A percentile compares a stretch with the other conserved stretches of the same genome.
phyloP scores from a whole-genome alignment of 305 asterid species.

The Solanum hybrid region DNA sequence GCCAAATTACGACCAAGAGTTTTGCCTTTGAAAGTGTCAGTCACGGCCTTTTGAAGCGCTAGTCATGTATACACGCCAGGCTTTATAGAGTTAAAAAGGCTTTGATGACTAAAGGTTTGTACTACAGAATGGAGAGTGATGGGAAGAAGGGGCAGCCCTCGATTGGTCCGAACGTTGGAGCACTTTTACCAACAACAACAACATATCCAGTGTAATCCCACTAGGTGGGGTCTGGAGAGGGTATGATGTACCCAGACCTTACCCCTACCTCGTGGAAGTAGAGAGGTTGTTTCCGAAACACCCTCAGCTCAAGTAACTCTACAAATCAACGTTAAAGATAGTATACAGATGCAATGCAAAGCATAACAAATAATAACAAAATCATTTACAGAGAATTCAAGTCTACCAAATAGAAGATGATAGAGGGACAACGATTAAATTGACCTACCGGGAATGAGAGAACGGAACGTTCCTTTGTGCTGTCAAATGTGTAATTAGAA shows the following conservation, averaged over 20 bases:
- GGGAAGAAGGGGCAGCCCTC: background rate
- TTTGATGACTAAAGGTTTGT: background rate
- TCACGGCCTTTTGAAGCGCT: background rate
- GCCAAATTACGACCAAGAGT: background rate
- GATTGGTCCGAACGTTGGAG: background rate
- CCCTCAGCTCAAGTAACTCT: background rate
- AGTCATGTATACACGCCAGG: background rate
- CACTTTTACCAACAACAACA: background rate
- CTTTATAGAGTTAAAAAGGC: background rate
- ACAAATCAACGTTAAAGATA: background rate
- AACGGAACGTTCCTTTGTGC: conserved; percentile 28
- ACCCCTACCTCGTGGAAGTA: background rate
- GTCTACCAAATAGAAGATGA: background rate
- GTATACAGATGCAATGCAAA: background rate
- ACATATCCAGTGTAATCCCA: background rate
- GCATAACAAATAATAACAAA: background rate
- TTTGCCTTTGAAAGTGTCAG: background rate
- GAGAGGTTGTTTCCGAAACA: background rate
- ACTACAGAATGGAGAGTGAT: background rate
- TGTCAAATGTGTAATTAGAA: conserved; percentile 25
- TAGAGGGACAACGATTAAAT: background rate
- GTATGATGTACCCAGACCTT: background rate
- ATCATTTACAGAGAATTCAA: background rate
- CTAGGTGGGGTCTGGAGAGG: background rate
- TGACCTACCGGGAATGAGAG: conserved; percentile 40